Evolutionary conservation across 768 basidiomycete genomes (phyloP).

Genomic region (Macrocybe gigantea): DNA sequence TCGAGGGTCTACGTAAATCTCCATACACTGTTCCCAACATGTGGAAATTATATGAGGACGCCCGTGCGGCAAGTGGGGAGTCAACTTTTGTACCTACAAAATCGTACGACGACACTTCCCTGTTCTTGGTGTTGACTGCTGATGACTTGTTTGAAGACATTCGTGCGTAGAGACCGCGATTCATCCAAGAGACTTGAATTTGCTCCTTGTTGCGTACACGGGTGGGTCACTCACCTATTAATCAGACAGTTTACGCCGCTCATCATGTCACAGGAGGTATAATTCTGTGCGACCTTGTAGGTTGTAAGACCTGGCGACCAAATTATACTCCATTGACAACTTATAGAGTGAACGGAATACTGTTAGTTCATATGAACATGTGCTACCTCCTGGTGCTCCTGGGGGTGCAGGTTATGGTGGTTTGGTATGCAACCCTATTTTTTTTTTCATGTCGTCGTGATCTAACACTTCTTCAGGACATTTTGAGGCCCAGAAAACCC

Average conservation of each 20-base stretch:
- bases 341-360: constrained; percentile 42
- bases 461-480: constrained; percentile 32
- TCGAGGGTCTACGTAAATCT: constrained; percentile 63
- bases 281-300: constrained; percentile 52
- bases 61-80: constrained; percentile 24
- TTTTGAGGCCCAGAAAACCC: constrained; percentile 66
- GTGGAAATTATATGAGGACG: constrained; percentile 67
- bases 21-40: constrained; percentile 67
- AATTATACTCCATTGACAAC: neutral
- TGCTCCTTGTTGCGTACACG: constrained; percentile 70
- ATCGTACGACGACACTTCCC: constrained; percentile 22
- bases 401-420: constrained; percentile 64
- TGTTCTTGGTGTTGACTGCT: neutral
- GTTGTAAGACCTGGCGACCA: constrained; percentile 4
- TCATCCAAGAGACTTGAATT: constrained; percentile 70
- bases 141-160: constrained; percentile 22
- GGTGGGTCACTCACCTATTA: constrained; percentile 31
- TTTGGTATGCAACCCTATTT: constrained; percentile 30
- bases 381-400: constrained; percentile 75
- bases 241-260: neutral
- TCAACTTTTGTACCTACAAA: constrained; percentile 23
- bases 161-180: constrained; percentile 55
- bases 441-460: neutral
- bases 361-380: constrained; percentile 60
- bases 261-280: constrained; percentile 45